Base-by-base conservation (phyloP, 2,329 filamentous ascomycete genomes). In the Ophiostoma sp. region DNA sequence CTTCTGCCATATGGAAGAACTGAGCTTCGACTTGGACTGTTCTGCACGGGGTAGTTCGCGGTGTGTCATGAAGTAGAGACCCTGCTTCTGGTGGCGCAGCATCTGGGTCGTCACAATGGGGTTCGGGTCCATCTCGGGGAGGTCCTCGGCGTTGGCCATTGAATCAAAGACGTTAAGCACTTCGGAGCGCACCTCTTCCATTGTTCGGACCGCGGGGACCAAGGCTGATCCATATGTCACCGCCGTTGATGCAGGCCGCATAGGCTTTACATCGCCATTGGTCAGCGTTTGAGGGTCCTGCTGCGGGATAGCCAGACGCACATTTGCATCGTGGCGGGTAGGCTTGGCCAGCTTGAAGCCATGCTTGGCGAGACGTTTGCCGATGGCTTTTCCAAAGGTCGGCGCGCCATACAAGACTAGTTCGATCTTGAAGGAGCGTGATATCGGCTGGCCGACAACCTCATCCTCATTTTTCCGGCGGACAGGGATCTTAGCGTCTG, bases 151-250 rank as follows among this genome's bases (percentile, higher is more conserved):
- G 77, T 91, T 91, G 33, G 91, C 88, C 52, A 98, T 88, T 8
- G 91, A 92, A 82, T 98, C 94, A 78, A 99, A 97, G 79, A 98
- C 93, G 57, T 90, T 90, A 80, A 93, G 88, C 28, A 97, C 92
- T 73, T 97, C 94, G 75, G 90, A 91, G 11, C 92, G 91, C 74
- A 97, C 92, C 81, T 98, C 94, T 78, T 98, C 95, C 0, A 91
- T 90, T 0, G 93, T 95, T 42, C 93, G 28, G 11, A 50, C n/a
- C 0, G 71, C 15, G 2, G 12, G 17, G 48, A 9, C 39, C 8
- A 64, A 12, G 36, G 69, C 28, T 63, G 75, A 50, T 0, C 45
- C 19, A 42, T 57, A 28, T 15, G 66, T 3, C 7, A 63, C 42
- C 2, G 36, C 22, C 19, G 64, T 7, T 12, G 50, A 4, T 31